Conservation (phyloP, 345 rosid genomes). For the Citrus glauca region DNA sequence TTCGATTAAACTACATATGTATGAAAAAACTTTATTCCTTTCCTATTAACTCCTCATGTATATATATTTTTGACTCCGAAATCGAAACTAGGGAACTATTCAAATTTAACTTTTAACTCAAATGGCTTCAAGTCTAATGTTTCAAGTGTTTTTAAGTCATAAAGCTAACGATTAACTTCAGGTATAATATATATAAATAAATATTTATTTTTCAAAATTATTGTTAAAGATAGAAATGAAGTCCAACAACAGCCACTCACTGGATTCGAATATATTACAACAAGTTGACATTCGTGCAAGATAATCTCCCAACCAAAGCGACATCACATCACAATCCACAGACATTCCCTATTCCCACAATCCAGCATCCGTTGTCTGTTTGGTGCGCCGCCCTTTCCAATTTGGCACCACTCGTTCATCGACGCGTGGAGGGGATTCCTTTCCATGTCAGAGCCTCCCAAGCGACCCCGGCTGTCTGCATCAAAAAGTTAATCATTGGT, state of each 20-base stretch:
- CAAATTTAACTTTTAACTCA: too few relatives aligned
- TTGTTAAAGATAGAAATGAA: neutral
- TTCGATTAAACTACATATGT: too few relatives aligned
- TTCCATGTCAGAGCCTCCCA: conserved; percentile 31
- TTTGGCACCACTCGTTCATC: neutral
- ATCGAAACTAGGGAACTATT: too few relatives aligned
- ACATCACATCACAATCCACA: neutral
- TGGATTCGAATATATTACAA: neutral
- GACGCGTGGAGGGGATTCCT: conserved; percentile 30
- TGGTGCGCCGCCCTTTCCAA: conserved; percentile 82
- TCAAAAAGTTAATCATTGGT: conserved; percentile 43
- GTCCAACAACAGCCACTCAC: neutral
- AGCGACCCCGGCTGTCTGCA: conserved; percentile 24
- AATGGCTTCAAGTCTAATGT: neutral
- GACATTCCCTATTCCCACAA: conserved; percentile 31
- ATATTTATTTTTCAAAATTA: neutral
- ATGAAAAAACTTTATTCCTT: too few relatives aligned
- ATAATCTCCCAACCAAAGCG: neutral
- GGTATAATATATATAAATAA: neutral
- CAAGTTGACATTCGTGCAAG: neutral
- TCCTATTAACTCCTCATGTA: too few relatives aligned
- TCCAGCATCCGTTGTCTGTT: conserved; percentile 56
- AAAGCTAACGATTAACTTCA: neutral
- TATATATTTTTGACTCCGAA: too few relatives aligned
- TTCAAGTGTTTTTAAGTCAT: too few relatives aligned